Evolutionary conservation across 1,284 basidiomycete genomes (phyloP).

Genomic region (Melampsora allii-populina): DNA sequence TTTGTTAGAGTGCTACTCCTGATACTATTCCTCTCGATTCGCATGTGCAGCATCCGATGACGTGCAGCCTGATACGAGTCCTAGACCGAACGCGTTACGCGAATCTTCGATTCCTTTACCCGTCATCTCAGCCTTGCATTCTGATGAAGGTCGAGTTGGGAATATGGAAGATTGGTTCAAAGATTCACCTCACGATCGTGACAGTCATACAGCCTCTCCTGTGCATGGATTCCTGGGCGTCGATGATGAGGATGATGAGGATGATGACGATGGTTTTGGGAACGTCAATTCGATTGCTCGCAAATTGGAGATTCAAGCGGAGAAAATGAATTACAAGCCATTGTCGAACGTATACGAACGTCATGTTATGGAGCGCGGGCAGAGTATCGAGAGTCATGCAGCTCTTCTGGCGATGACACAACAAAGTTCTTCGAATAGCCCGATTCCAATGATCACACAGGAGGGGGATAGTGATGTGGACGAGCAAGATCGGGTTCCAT

Average conservation of each 20-base stretch:
- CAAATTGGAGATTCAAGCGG: conserved; percentile 36
- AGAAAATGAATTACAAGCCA: conserved; percentile 32
- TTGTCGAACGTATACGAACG: conserved; percentile 16
- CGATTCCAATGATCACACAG: not conserved
- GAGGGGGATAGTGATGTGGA: conserved; percentile 15
- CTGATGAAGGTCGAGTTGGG: conserved; percentile 14
- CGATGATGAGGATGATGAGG: conserved; percentile 1
- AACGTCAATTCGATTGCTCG: conserved; percentile 23
- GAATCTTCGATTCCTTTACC: conserved; percentile 23
- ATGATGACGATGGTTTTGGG: conserved; percentile 27
- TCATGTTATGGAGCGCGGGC: conserved; percentile 9
- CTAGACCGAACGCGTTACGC: not conserved
- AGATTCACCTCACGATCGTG: not conserved
- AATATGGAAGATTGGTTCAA: conserved; percentile 39
- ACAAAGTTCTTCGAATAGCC: conserved; percentile 4
- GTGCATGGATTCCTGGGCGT: not conserved
- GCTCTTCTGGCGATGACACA: conserved; percentile 6
- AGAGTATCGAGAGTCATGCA: conserved; percentile 23
- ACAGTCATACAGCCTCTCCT: conserved; percentile 4
- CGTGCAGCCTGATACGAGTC: not conserved
- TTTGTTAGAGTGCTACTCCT: not conserved
- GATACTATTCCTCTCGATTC: not conserved
- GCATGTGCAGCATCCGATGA: not conserved
- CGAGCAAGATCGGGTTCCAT: not conserved
- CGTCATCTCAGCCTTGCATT: conserved; percentile 1